These are phyloP conservation scores for Orbilia quercus DNA, from an alignment of 2,329 filamentous ascomycete genomes.

Conservation along the genomic window DNA sequence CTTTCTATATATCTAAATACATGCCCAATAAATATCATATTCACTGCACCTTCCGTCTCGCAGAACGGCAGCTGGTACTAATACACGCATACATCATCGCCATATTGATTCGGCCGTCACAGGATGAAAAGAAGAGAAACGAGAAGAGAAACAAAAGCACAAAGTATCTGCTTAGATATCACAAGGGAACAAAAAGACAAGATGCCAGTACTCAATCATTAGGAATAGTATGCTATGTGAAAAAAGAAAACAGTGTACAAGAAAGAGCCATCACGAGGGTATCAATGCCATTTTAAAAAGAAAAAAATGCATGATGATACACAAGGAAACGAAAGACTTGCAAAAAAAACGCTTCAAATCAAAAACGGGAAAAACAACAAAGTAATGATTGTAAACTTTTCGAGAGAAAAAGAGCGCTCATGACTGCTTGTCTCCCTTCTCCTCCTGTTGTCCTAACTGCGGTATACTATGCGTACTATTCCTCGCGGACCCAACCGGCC, in stretches of 20 bases:
- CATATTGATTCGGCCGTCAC: too few species aligned
- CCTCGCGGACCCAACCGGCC: constrained; percentile 29
- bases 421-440: constrained; percentile 24
- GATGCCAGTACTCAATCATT: constrained; percentile 26
- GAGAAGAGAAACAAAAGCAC: background rate
- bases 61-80: background rate
- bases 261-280: constrained; percentile 41
- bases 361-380: constrained; percentile 4
- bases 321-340: constrained; percentile 3
- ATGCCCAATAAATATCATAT: constrained; percentile 24
- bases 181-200: background rate
- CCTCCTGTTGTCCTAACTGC: constrained; percentile 17
- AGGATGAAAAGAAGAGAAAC: background rate
- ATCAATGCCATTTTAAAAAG: constrained; percentile 52
- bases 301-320: constrained; percentile 43
- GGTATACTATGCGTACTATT: constrained; percentile 41
- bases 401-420: constrained; percentile 29
- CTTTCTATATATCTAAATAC: constrained; percentile 15
- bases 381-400: constrained; percentile 29
- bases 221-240: constrained; percentile 26
- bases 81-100: background rate
- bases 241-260: constrained; percentile 19
- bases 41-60: background rate
- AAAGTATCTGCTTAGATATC: background rate
- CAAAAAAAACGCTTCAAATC: constrained; percentile 4